These are phyloP conservation scores for Neurospora sp. DNA, from an alignment of 495 filamentous ascomycete genomes.

Conservation along the genomic window DNA sequence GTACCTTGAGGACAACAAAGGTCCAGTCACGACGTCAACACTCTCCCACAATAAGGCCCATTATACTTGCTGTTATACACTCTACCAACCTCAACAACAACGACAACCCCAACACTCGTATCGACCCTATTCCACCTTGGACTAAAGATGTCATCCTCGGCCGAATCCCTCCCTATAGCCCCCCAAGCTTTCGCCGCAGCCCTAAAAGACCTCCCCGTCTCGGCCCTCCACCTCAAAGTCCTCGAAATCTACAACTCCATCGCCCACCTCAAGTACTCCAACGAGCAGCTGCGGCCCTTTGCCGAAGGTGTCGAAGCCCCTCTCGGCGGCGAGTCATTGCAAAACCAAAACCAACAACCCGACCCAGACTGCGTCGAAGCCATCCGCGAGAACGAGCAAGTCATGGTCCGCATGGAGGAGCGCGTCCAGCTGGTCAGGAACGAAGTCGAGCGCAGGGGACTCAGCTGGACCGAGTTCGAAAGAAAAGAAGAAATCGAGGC, in stretches of 20 bases:
- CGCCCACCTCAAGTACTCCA: conserved; percentile 69
- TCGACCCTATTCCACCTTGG: neutral
- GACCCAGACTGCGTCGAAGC: conserved; percentile 61
- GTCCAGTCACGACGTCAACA: neutral
- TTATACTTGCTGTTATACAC: neutral
- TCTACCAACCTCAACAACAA: neutral
- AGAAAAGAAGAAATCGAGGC: conserved; percentile 27
- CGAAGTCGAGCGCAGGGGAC: conserved; percentile 69
- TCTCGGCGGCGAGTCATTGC: conserved; percentile 1
- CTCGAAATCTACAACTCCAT: conserved; percentile 76
- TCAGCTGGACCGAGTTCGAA: conserved; percentile 54
- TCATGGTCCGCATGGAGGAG: conserved; percentile 63
- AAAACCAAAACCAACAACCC: conserved; percentile 19
- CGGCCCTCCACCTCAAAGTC: conserved; percentile 66
- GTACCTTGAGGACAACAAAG: neutral
- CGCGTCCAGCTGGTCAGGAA: conserved; percentile 55
- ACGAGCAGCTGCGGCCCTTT: conserved; percentile 58
- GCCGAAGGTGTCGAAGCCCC: conserved; percentile 28
- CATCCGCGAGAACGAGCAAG: conserved; percentile 64
- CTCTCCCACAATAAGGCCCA: neutral
- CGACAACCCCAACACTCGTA: neutral
- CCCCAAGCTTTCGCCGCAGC: conserved; percentile 59
- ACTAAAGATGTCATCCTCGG: conserved; percentile 26
- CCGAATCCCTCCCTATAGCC: conserved; percentile 46
- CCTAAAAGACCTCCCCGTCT: conserved; percentile 60